Evolutionary conservation across 805 yeast genomes (phyloP), one percentile per base, ranked within the genome.

Genomic region (Candida hungchunana): DNA sequence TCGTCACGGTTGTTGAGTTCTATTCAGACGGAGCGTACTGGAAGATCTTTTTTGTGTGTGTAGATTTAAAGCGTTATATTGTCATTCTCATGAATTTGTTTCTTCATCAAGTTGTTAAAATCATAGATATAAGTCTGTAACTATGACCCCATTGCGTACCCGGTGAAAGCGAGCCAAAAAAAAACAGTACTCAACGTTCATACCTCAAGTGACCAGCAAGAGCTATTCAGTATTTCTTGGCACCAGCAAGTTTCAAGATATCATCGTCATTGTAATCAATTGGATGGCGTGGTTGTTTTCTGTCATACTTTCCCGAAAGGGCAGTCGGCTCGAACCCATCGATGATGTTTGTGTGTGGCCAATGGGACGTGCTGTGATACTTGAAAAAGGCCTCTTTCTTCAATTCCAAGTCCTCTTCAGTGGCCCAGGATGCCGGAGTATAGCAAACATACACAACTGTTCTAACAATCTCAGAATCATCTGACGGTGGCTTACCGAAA

Each of bases 391-490:
- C 47, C 11, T 41, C 36, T 23, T 41, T 46, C 42, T 53, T 57
- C 15, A 32, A 22, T 8, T 27, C 39, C 26, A 59, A 37, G 4
- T 48, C 24, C 26, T 55, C 55, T 20, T 46, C 53, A 11, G 59
- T 49, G 20, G 62, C 60, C 36, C 64, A 59, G 3, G 53, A 50
- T 6, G 58, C 55, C 11, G 64, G 60, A 1, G 58, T 48, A 37
- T 56, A 57, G 15, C 55, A 46, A 9, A 53, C 51, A 36, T 57
- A 58, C 7, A 55, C 48, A 23, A 52, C 43, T 6, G 60, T 48
- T 38, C 62, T 47, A 18, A 59, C 48, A 19, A 42, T 39, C 13
- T 53, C 47, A 25, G 54, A 42, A 9, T 41, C 46, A 11, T 41
- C 46, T 6, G 47, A 47, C 19, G 60, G 62, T 17, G 44, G 51